Base-by-base conservation (phyloP, 1,284 basidiomycete genomes). In the Tilletia caries region DNA sequence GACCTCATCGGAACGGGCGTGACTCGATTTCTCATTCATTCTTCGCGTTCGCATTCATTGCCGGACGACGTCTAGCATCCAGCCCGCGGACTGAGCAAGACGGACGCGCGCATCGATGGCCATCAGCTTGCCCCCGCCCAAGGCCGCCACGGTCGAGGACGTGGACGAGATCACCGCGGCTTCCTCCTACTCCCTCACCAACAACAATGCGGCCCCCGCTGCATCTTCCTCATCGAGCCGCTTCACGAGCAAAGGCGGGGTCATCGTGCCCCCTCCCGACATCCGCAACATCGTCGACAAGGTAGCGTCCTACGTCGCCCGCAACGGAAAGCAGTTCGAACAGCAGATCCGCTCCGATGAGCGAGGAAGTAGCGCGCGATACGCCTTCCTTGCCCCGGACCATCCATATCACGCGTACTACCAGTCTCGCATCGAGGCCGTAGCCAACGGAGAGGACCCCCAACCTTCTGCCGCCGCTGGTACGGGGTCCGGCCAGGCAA, bases 241-340 rank as follows among this genome's bases (percentile, higher is more conserved):
- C 52, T 81, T 80, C 64, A 70, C 75, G 13, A 71, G 18, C 58
- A 62, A 76, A 3, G 70, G 75, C 41, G 81, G 80, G 64, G 64
- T 84, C 70, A 84, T 85, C 68, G 79, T 77, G 58, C 84, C 85
- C 23, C 85, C 85, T 15, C 85, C 85, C 27, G 84, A 83, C 62
- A 80, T 85, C 71, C 80, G 82, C 92, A 92, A 90, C 72, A 93
- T 98, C 71, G 94, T 98, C 77, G 96, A 98, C 87, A 90, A 94
- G 82, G 98, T 96, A 5, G 95, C 96, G 15, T 84, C 88, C n/a
- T 95, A 92, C 73, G 92, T 98, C 72, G 93, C 94, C 25, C 76
- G 78, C 48, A 77, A 78, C 48, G 80, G 81, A 54, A 70, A 75
- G 6, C 71, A 76, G 6, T 83, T 83, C 67, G 81, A 83, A 68